Evolutionary conservation across 2,329 filamentous ascomycete genomes (phyloP).

Genomic region (Ophidiomyces ophidiicola): DNA sequence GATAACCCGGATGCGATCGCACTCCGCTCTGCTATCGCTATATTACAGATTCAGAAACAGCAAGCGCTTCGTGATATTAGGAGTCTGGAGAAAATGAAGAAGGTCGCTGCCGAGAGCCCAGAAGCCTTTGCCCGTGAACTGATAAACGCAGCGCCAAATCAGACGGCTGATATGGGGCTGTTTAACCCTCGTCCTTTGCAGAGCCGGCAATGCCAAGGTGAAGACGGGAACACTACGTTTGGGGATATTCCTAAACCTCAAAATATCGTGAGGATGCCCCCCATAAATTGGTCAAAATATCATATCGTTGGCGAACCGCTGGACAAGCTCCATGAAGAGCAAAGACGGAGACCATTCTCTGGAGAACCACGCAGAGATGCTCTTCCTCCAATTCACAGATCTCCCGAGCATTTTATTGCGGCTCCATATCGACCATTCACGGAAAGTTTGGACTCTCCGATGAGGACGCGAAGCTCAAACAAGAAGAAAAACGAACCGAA

Average conservation of each 20-base stretch:
- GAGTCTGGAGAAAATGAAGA: slow-evolving; percentile 55
- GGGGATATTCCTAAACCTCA: slow-evolving; percentile 61
- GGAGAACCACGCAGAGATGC: slow-evolving; percentile 32
- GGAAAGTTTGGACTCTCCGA: slow-evolving; percentile 37
- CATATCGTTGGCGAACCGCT: slow-evolving; percentile 74
- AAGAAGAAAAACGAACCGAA: slow-evolving; percentile 25
- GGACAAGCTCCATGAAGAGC: slow-evolving; percentile 73
- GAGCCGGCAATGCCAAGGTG: slow-evolving; percentile 12
- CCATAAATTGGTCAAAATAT: slow-evolving; percentile 92
- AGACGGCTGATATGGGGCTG: slow-evolving; percentile 27
- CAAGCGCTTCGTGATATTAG: slow-evolving; percentile 66
- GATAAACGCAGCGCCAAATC: slow-evolving; percentile 40
- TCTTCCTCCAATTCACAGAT: slow-evolving; percentile 20
- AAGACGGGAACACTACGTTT: slow-evolving; percentile 35
- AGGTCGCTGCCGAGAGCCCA: slow-evolving; percentile 58
- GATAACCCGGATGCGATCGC: slow-evolving; percentile 78
- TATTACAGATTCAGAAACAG: slow-evolving; percentile 74
- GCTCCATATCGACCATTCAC: slow-evolving; percentile 49
- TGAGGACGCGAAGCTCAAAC: slow-evolving; percentile 22
- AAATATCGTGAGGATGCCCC: slow-evolving; percentile 71
- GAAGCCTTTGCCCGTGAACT: slow-evolving; percentile 60
- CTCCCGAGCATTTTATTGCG: slow-evolving; percentile 42
- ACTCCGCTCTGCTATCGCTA: slow-evolving; percentile 68
- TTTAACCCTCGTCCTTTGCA: slow-evolving; percentile 30
- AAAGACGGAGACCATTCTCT: slow-evolving; percentile 49